These are phyloP conservation scores for Cercospora brassicicola DNA, from an alignment of 2,329 filamentous ascomycete species.

Conservation along the genomic window DNA sequence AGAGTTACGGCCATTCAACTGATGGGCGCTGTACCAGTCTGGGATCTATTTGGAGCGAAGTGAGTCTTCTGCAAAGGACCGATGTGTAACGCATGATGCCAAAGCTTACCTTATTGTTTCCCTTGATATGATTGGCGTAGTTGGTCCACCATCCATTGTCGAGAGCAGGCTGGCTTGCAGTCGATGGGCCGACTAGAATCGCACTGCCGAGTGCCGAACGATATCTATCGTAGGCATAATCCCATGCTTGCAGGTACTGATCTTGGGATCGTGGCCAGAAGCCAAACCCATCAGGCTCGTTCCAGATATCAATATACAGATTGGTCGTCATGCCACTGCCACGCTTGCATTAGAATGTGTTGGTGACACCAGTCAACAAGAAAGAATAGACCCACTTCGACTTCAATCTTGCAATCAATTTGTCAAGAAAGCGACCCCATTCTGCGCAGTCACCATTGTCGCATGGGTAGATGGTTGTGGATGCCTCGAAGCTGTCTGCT, in stretches of 20 bases:
- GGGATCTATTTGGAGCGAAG: not conserved
- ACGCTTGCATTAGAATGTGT: not conserved
- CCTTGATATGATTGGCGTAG: constrained; percentile 1
- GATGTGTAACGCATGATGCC: not conserved
- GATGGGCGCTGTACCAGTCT: constrained; percentile 2
- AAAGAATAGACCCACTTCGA: not conserved
- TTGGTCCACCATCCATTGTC: not conserved
- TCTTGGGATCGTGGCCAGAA: not conserved
- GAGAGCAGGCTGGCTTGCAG: not conserved
- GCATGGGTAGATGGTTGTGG: not conserved
- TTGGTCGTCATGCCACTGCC: not conserved
- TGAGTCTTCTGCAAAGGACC: not conserved
- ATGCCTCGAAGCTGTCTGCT: not conserved
- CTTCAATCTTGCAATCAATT: not conserved
- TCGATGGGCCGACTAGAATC: not conserved
- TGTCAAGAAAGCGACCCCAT: not conserved
- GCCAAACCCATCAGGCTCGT: not conserved
- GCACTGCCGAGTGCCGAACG: not conserved
- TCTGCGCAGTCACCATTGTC: not conserved
- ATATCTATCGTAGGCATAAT: not conserved
- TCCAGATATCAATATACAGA: constrained; percentile 1
- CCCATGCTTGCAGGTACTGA: not conserved
- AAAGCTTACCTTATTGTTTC: not conserved
- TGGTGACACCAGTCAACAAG: not conserved
- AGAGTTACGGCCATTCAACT: not conserved